Conservation (phyloP, 2,329 filamentous ascomycete genomes). For the Fusarium sp. region DNA sequence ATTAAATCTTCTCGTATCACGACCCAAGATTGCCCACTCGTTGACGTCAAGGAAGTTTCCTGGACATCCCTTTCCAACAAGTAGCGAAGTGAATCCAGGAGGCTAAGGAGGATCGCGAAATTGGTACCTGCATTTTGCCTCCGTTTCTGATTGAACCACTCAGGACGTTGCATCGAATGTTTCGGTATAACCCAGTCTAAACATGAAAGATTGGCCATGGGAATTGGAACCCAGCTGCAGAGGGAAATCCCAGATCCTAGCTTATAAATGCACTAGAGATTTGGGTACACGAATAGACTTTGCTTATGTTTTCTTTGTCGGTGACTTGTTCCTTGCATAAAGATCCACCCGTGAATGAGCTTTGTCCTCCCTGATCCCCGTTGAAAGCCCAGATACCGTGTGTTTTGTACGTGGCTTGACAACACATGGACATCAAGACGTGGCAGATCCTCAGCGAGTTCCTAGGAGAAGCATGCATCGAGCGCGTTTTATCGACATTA, state of each 20-base stretch:
- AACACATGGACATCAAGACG: conserved; percentile 1
- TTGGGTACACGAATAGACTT: conserved; percentile 28
- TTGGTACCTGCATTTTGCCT: background rate
- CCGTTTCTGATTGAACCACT: conserved; percentile 9
- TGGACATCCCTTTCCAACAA: background rate
- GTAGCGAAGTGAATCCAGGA: conserved; percentile 2
- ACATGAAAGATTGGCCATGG: conserved; percentile 30
- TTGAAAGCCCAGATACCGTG: background rate
- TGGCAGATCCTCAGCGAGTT: background rate
- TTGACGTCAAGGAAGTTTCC: background rate
- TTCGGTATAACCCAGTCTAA: conserved; percentile 9
- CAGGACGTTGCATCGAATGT: conserved; percentile 26
- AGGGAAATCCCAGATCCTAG: conserved; percentile 16
- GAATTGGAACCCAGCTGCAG: conserved; percentile 12
- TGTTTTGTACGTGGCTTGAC: background rate
- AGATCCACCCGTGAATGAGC: conserved; percentile 9
- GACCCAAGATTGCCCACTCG: background rate
- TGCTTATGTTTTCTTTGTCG: conserved; percentile 21
- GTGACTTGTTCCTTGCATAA: conserved; percentile 37
- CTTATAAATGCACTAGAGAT: conserved; percentile 22
- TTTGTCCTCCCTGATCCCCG: background rate
- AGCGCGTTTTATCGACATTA: background rate
- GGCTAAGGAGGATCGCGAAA: background rate
- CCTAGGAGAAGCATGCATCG: background rate
- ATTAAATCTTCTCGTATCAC: background rate